These are phyloP conservation scores for Pestalotiopsis sp. DNA, from an alignment of 2,329 filamentous ascomycete species.

Conservation along the genomic window DNA sequence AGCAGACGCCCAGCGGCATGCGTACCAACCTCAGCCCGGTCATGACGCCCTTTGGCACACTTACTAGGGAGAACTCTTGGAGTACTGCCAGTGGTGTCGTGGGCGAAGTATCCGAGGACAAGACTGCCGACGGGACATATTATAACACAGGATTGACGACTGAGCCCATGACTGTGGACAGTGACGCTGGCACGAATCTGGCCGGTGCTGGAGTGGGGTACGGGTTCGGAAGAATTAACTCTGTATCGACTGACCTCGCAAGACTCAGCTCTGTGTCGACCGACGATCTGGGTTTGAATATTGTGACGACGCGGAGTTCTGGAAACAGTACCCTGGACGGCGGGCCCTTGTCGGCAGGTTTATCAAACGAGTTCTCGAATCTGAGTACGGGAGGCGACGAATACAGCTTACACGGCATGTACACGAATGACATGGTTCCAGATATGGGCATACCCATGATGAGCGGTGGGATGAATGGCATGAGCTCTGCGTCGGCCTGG, in stretches of 20 bases:
- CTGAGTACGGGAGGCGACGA: constrained; percentile 7
- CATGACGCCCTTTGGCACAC: constrained; percentile 16
- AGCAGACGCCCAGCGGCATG: constrained; percentile 41
- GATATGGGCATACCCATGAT: neutral
- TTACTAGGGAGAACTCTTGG: neutral
- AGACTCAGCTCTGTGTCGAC: neutral
- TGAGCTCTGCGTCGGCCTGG: neutral
- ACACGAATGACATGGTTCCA: neutral
- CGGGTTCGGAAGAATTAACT: neutral
- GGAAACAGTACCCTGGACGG: constrained; percentile 1
- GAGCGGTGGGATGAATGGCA: neutral
- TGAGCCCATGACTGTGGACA: neutral
- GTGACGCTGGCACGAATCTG: neutral
- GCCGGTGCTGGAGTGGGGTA: neutral
- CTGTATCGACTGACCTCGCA: neutral
- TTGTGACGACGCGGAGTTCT: constrained; percentile 10
- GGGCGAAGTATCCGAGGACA: neutral
- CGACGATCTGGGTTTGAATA: neutral
- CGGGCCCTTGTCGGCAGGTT: constrained; percentile 9
- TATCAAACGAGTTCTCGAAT: constrained; percentile 11
- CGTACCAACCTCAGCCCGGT: constrained; percentile 36
- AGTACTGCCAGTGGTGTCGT: neutral
- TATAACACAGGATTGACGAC: neutral
- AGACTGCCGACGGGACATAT: neutral
- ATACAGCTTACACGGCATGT: neutral